Evolutionary conservation across 805 yeast species (phyloP).

Genomic region (Saccharomycopsis amapae): DNA sequence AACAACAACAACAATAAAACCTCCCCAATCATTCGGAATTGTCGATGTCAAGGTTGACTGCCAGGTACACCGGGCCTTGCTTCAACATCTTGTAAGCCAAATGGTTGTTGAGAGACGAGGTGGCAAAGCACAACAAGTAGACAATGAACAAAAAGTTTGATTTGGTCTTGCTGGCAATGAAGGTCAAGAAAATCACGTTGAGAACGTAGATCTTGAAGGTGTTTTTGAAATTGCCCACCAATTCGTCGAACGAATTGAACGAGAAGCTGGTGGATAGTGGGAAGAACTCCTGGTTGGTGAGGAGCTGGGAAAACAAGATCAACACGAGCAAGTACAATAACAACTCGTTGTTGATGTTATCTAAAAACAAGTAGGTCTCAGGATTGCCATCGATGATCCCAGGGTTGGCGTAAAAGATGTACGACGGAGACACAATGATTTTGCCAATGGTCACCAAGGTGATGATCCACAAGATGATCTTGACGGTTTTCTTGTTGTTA

Average conservation of each 20-base stretch:
- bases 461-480: slow-evolving; percentile 19
- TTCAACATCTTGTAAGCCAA: neutral
- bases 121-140: slow-evolving; percentile 10
- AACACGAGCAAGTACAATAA: slow-evolving; percentile 16
- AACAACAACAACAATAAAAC: neutral
- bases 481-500: slow-evolving; percentile 17
- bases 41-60: neutral
- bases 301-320: slow-evolving; percentile 15
- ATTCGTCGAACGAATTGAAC: slow-evolving; percentile 14
- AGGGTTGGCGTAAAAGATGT: slow-evolving; percentile 17
- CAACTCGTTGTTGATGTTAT: slow-evolving; percentile 20
- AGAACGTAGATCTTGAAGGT: slow-evolving; percentile 20
- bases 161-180: slow-evolving; percentile 20
- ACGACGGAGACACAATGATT: slow-evolving; percentile 19
- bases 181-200: slow-evolving; percentile 13
- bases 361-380: slow-evolving; percentile 18
- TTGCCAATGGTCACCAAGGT: slow-evolving; percentile 20
- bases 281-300: slow-evolving; percentile 13
- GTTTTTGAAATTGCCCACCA: slow-evolving; percentile 16
- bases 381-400: slow-evolving; percentile 15
- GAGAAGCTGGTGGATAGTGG: slow-evolving; percentile 6
- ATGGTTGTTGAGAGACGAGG: slow-evolving; percentile 7
- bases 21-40: neutral
- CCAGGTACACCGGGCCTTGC: neutral
- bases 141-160: slow-evolving; percentile 15